Percentiles rank a stretch among this genome's conserved stretches.
Conservation (phyloP, 495 filamentous ascomycete genomes). For the Xylaria bambusicola region DNA sequence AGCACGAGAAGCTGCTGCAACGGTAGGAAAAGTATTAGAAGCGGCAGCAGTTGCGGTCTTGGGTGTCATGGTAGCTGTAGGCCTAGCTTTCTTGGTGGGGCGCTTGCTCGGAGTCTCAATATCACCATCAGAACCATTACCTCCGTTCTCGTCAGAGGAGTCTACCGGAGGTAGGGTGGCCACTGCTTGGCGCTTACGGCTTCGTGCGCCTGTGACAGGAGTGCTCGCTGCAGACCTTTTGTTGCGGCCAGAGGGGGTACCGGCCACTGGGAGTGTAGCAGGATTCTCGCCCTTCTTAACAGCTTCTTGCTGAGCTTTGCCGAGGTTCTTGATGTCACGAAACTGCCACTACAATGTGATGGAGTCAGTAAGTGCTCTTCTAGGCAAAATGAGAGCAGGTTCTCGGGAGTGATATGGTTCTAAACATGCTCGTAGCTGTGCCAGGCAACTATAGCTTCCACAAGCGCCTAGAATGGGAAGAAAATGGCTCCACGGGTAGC, state of each 20-base stretch:
- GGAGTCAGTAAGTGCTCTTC: too few species aligned
- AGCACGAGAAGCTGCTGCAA: too few species aligned
- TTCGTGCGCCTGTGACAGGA: conserved; percentile 4
- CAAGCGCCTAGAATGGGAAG: too few species aligned
- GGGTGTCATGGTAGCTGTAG: neutral
- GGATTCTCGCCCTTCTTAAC: conserved; percentile 33
- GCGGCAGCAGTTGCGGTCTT: neutral
- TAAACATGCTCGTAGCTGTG: too few species aligned
- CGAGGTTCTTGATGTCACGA: conserved; percentile 44
- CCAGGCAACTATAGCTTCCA: too few species aligned
- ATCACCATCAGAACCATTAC: conserved; percentile 25
- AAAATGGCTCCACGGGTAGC: too few species aligned
- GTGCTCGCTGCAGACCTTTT: conserved; percentile 9
- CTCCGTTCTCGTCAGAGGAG: conserved; percentile 27
- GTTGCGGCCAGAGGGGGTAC: conserved; percentile 8
- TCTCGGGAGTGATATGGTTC: too few species aligned
- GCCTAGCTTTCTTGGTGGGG: conserved; percentile 3
- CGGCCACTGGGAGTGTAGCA: conserved; percentile 8
- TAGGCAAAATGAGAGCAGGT: too few species aligned
- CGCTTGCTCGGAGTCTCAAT: conserved; percentile 23
- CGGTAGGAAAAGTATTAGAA: neutral
- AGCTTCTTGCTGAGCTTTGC: conserved; percentile 39
- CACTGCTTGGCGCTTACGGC: conserved; percentile 23
- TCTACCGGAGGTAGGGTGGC: conserved; percentile 16
- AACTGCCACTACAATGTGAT: too few species aligned